Conservation (phyloP, 768 basidiomycete species). For the Sporobolomyces phaffii region DNA sequence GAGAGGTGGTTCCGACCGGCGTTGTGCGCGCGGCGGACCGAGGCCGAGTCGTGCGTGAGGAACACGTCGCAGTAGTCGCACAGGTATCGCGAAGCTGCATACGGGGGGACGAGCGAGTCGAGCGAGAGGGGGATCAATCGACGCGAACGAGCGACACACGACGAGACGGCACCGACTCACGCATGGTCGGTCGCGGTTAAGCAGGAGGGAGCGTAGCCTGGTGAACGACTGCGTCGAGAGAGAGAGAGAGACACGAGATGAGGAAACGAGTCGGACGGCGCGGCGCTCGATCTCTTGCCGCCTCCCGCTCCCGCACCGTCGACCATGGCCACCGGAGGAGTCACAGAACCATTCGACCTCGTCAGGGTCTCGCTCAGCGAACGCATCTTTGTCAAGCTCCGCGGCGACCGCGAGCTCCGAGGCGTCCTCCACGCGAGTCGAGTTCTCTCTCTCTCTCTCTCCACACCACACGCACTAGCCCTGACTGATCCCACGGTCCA, state of each 20-base stretch:
- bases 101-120: neutral
- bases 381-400: constrained; percentile 93
- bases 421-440: constrained; percentile 80
- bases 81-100: constrained; percentile 21
- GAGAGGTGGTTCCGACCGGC: constrained; percentile 92
- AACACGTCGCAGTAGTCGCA: constrained; percentile 55
- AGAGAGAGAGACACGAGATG: neutral
- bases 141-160: too few species aligned
- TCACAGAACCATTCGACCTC: constrained; percentile 86
- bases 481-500: accelerated
- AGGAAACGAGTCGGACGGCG: too few species aligned
- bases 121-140: neutral
- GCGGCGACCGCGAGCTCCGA: constrained; percentile 85
- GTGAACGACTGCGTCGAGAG: neutral
- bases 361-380: constrained; percentile 93
- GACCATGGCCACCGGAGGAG: constrained; percentile 24
- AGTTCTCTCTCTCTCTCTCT: neutral
- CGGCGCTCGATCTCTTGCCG: neutral
- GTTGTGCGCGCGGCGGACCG: constrained; percentile 96
- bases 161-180: neutral
- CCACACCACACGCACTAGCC: too few species aligned
- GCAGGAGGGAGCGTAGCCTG: neutral
- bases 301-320: neutral
- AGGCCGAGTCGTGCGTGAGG: constrained; percentile 87
- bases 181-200: neutral